A percentile compares a stretch with the other conserved stretches of the same genome.
Evolutionary conservation across 2,329 filamentous ascomycete genomes (phyloP).

Genomic region (Cadophora luteo-olivacea): DNA sequence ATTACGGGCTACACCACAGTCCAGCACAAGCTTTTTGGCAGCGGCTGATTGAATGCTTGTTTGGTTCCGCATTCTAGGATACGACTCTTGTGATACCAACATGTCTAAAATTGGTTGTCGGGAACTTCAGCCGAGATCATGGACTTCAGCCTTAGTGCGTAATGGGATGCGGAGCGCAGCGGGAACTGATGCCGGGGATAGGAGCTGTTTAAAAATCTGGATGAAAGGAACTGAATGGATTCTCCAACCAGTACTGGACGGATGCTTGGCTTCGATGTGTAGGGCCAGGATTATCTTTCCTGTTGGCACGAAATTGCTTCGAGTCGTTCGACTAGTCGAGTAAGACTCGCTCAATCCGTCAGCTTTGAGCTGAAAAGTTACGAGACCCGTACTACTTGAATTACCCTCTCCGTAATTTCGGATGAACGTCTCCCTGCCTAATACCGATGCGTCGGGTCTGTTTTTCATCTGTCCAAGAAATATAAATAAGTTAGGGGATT

Average conservation of each 20-base stretch:
- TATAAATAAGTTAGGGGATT: neutral
- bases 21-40: neutral
- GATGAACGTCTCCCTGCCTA: neutral
- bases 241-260: neutral
- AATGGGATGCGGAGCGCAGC: neutral
- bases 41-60: conserved; percentile 6
- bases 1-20: neutral
- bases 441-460: neutral
- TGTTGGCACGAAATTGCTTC: neutral
- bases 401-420: neutral
- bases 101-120: neutral
- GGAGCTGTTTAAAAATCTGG: neutral
- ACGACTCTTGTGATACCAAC: neutral
- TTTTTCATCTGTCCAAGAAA: neutral
- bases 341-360: neutral
- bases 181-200: neutral
- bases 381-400: neutral
- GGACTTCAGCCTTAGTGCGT: neutral
- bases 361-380: neutral
- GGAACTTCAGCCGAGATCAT: neutral
- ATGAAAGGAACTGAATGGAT: neutral
- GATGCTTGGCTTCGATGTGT: neutral
- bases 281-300: neutral
- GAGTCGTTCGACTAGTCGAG: neutral
- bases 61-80: neutral